Percentiles rank a stretch among this genome's conserved stretches.
Evolutionary conservation across 345 rosid genomes (phyloP).

Genomic region (Punica granatum): DNA sequence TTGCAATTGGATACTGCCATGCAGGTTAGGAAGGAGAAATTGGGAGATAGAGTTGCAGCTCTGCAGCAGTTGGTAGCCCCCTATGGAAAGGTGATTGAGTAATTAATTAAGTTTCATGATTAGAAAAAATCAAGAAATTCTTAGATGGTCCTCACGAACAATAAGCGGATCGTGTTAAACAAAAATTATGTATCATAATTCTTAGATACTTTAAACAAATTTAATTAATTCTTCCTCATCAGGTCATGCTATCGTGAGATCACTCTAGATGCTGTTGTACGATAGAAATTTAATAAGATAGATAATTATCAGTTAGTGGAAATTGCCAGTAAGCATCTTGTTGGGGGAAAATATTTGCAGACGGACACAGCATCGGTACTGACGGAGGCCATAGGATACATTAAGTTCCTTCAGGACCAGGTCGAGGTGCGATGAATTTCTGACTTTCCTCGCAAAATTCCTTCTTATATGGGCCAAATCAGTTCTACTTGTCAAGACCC

Average conservation of each 20-base stretch:
- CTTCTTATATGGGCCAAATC: too few species aligned
- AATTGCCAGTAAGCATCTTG: not conserved
- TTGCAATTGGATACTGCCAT: too few species aligned
- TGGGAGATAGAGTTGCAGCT: constrained; percentile 58
- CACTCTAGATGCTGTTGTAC: too few species aligned
- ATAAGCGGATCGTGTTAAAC: too few species aligned
- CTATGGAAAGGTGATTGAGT: constrained; percentile 32
- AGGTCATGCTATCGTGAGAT: too few species aligned
- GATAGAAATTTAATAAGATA: too few species aligned
- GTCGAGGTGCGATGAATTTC: constrained; percentile 20
- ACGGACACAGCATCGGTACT: constrained; percentile 3
- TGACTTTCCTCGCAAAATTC: too few species aligned
- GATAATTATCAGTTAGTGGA: not conserved
- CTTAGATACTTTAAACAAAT: too few species aligned
- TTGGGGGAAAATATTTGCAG: not conserved
- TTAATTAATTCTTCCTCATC: too few species aligned
- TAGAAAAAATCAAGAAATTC: not conserved
- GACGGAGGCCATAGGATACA: constrained; percentile 36
- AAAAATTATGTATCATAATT: too few species aligned
- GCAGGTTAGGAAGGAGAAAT: constrained; percentile 44
- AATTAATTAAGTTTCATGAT: not conserved
- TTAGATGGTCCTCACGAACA: too few species aligned
- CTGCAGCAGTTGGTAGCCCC: constrained; percentile 74
- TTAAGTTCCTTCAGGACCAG: constrained; percentile 64
- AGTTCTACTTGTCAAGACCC: too few species aligned